Percentiles rank a stretch among this genome's conserved stretches.
phyloP scores from a whole-genome alignment of 2,329 filamentous ascomycete species.

The Sporothrix inflata region DNA sequence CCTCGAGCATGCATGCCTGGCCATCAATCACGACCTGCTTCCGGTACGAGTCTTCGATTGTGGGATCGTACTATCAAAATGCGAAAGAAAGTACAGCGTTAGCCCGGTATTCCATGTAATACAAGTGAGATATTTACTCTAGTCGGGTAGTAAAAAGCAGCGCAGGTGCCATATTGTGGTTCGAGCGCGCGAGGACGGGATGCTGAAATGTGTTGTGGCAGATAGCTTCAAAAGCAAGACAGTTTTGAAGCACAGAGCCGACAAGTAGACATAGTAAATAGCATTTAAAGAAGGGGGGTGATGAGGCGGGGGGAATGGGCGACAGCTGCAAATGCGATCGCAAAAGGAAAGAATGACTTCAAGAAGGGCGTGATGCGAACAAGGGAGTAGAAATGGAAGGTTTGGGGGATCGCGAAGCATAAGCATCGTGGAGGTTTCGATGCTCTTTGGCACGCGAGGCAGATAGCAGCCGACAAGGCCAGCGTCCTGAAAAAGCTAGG shows the following conservation, averaged over 20 bases:
- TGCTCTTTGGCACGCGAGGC: not conserved
- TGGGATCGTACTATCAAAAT: conserved; percentile 73
- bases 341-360: not conserved
- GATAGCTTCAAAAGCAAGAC: not conserved
- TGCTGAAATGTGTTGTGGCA: not conserved
- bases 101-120: conserved; percentile 17
- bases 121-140: not conserved
- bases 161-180: conserved; percentile 5
- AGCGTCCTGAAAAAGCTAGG: not conserved
- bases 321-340: not conserved
- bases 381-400: not conserved
- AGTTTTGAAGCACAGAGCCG: not conserved
- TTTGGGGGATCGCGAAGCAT: not conserved
- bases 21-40: conserved; percentile 92
- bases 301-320: not conserved
- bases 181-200: not conserved
- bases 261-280: not conserved
- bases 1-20: conserved; percentile 96
- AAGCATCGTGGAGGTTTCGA: not conserved
- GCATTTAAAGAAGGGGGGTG: too few species aligned
- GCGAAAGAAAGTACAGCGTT: conserved; percentile 6
- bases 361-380: not conserved
- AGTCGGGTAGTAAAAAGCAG: conserved; percentile 4
- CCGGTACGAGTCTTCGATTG: conserved; percentile 85
- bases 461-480: not conserved